A percentile compares a stretch with the other conserved stretches of the same genome.
Evolutionary conservation across 108 stramenopile genomes (phyloP).

Genomic region (Craspedostauros australis): DNA sequence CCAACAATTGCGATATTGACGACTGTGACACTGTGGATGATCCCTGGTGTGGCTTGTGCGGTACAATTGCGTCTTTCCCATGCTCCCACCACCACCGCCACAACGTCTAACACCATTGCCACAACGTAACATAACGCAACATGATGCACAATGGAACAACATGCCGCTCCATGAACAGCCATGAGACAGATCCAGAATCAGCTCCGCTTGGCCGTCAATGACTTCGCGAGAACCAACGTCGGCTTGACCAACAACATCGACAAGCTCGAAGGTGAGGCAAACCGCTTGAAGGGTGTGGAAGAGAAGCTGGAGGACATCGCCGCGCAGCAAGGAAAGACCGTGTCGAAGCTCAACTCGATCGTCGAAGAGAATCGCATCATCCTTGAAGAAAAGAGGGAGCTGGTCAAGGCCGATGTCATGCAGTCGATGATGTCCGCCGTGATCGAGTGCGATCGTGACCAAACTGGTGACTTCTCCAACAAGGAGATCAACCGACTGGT

Average conservation of each 20-base stretch:
- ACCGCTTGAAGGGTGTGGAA: constrained; percentile 14
- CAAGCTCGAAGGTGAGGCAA: constrained; percentile 7
- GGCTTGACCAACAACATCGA: constrained; percentile 6
- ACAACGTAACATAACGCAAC: no score
- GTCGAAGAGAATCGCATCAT: constrained; percentile 21
- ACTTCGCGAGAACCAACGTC: constrained; percentile 7
- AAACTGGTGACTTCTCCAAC: constrained; percentile 5
- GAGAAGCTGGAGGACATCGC: constrained; percentile 12
- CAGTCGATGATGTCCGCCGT: constrained; percentile 19
- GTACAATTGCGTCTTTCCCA: no score
- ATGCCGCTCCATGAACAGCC: no score
- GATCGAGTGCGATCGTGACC: constrained; percentile 15
- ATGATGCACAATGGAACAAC: no score
- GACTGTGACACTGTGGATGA: no score
- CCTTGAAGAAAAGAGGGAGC: constrained; percentile 7
- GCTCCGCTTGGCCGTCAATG: constrained; percentile 12
- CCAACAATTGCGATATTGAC: no score
- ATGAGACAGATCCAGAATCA: constrained; percentile 14
- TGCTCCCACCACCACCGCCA: no score
- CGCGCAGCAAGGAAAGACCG: constrained; percentile 8
- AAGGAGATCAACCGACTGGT: constrained; percentile 13
- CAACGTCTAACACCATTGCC: no score
- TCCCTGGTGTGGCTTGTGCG: no score
- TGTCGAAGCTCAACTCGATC: constrained; percentile 5
- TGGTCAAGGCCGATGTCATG: constrained; percentile 10